A percentile compares a stretch with the other conserved stretches of the same genome.
phyloP scores from a whole-genome alignment of 192 early-diverging fungal genomes.

The Linderina pennispora region DNA sequence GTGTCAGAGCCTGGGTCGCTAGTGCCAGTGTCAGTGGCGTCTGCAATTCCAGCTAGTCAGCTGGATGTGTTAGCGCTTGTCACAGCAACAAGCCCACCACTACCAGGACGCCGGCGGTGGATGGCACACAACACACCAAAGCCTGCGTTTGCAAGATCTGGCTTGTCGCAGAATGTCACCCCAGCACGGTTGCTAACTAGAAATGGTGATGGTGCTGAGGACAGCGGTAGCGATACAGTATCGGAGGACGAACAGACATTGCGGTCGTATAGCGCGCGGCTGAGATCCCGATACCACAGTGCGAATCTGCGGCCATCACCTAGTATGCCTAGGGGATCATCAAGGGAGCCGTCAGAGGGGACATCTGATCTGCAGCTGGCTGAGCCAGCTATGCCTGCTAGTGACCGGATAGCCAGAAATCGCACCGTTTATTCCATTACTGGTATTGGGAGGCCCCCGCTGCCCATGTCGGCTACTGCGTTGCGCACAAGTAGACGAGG shows the following conservation, averaged over 20 bases:
- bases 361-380: too few relatives aligned
- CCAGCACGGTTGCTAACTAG: background rate
- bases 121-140: slow-evolving; percentile 21
- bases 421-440: background rate
- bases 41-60: slow-evolving; percentile 39
- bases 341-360: too few relatives aligned
- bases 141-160: slow-evolving; percentile 3
- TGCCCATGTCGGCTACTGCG: background rate
- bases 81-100: slow-evolving; percentile 46
- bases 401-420: background rate
- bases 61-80: slow-evolving; percentile 44
- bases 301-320: slow-evolving; percentile 17
- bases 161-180: background rate
- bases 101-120: slow-evolving; percentile 42
- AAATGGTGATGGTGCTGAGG: too few relatives aligned
- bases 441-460: background rate
- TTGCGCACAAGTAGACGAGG: background rate
- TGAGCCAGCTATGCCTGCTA: background rate
- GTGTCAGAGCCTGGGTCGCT: too few relatives aligned
- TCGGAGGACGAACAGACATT: slow-evolving; percentile 41
- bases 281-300: slow-evolving; percentile 17
- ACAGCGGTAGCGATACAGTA: slow-evolving; percentile 36
- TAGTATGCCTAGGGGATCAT: background rate
- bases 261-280: slow-evolving; percentile 35
- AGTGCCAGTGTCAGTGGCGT: too few relatives aligned